Conservation (phyloP, 495 filamentous ascomycete species). For the Pyrenula aspistea region DNA sequence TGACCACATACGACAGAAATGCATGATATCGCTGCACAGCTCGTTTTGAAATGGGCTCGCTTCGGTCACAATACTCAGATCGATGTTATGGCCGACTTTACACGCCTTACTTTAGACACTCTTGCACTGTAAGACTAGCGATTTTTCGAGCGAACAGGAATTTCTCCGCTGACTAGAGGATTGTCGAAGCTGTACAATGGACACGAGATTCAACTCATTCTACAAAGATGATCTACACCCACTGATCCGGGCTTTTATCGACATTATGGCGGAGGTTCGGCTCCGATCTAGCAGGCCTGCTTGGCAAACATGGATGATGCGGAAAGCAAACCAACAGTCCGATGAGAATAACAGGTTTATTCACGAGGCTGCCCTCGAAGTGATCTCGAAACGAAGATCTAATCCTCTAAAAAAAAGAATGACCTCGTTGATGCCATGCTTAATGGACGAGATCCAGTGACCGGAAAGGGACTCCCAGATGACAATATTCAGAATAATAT, state of each 20-base stretch:
- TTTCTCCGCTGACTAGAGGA: too few relatives aligned
- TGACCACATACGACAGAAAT: background rate
- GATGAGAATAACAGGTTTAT: too few relatives aligned
- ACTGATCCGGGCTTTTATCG: too few relatives aligned
- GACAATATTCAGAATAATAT: constrained; percentile 54
- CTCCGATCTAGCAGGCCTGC: too few relatives aligned
- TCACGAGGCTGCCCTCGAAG: too few relatives aligned
- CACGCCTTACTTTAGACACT: constrained; percentile 60
- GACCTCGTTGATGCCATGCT: constrained; percentile 65
- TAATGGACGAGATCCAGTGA: constrained; percentile 51
- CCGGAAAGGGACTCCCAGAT: constrained; percentile 49
- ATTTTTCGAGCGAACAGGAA: too few relatives aligned
- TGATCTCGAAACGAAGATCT: too few relatives aligned
- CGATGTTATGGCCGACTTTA: constrained; percentile 57
- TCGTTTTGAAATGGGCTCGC: constrained; percentile 67
- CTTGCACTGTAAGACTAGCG: too few relatives aligned
- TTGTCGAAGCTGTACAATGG: constrained; percentile 62
- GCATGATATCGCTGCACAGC: constrained; percentile 32
- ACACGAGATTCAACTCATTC: constrained; percentile 64
- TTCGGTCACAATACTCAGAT: constrained; percentile 45
- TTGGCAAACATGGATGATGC: too few relatives aligned
- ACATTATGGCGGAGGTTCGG: too few relatives aligned
- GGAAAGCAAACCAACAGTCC: too few relatives aligned
- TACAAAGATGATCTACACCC: constrained; percentile 56
- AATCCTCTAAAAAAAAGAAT: constrained; percentile 44